Conservation (phyloP, 164 flowering plant genomes). For the Paratinospora sagittata region DNA sequence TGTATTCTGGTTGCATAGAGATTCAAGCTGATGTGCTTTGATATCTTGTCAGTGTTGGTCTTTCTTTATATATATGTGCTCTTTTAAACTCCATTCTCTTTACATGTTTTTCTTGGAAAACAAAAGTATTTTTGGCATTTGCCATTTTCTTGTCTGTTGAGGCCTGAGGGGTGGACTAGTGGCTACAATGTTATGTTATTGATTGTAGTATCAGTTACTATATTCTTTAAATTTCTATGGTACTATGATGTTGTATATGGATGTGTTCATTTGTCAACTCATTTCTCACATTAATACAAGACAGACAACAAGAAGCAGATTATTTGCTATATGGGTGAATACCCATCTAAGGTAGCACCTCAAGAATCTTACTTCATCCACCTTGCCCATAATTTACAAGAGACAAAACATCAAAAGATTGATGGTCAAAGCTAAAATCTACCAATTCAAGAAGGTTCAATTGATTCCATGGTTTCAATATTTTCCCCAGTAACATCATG, state of each 20-base stretch:
- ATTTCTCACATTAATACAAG: not conserved
- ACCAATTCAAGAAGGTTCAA: no score
- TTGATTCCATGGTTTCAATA: not conserved
- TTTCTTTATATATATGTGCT: no score
- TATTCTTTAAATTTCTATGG: not conserved
- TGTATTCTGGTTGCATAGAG: not conserved
- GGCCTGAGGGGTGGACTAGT: not conserved
- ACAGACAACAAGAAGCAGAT: not conserved
- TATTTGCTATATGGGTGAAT: not conserved
- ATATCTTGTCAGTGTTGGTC: not conserved
- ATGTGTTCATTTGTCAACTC: not conserved
- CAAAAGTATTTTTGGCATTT: no score
- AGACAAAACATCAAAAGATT: not conserved
- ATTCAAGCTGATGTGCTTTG: not conserved
- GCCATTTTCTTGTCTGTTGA: not conserved
- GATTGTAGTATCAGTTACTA: not conserved
- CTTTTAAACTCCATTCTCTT: no score
- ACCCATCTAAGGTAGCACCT: not conserved
- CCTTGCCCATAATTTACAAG: no score
- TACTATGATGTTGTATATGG: not conserved
- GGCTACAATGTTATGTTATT: not conserved
- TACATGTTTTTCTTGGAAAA: no score
- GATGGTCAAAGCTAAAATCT: no score
- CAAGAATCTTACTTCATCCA: not conserved
- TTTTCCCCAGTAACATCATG: not conserved